phyloP scores from a whole-genome alignment of 1,139 yeast genomes.

The Lodderomyces theae region DNA sequence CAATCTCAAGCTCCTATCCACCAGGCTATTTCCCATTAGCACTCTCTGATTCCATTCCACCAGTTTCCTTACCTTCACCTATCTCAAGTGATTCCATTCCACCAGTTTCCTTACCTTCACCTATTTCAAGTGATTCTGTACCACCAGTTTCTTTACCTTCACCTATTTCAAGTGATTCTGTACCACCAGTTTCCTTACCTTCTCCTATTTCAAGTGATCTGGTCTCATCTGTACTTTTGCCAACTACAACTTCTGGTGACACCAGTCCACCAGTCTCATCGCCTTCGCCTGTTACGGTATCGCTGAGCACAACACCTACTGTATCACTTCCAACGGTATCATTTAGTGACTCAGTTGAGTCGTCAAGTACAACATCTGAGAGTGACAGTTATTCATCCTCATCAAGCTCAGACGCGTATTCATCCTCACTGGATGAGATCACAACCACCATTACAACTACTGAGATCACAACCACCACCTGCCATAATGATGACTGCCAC shows the following conservation, averaged over 20 bases:
- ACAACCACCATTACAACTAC: conserved; percentile 35
- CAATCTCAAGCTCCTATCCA: not conserved
- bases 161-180: not conserved
- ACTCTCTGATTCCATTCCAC: not conserved
- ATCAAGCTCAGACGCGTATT: not conserved
- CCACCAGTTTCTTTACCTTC: not conserved
- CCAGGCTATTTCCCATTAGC: not conserved
- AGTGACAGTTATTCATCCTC: not conserved
- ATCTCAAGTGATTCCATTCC: not conserved
- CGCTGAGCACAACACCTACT: not conserved
- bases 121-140: not conserved
- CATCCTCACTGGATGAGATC: conserved; percentile 9
- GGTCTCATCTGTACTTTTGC: too few species aligned
- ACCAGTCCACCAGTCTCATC: not conserved
- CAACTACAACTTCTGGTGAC: not conserved
- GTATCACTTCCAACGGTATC: not conserved
- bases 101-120: not conserved
- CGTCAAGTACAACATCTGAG: not conserved
- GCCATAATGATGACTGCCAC: conserved; percentile 35
- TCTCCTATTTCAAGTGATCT: not conserved
- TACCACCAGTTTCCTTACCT: not conserved
- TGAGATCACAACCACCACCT: conserved; percentile 51
- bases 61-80: not conserved
- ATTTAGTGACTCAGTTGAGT: not conserved
- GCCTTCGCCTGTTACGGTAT: not conserved